Conservation (phyloP, 2,329 filamentous ascomycete species). For the Pseudomassariella vexata region DNA sequence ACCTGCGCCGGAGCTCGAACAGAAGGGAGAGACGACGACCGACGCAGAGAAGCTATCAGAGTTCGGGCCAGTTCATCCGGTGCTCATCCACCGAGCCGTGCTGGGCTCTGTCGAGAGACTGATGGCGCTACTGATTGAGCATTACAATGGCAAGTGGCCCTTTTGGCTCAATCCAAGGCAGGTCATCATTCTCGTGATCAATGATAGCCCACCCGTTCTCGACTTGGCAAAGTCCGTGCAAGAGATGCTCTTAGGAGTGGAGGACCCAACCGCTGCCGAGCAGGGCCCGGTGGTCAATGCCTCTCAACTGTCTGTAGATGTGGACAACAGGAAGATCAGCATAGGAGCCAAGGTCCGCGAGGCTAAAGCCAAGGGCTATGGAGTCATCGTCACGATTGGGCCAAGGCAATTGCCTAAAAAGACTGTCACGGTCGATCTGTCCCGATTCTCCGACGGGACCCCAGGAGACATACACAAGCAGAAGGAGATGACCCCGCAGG, state of each 20-base stretch:
- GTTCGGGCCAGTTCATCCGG: constrained; percentile 61
- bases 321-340: constrained; percentile 58
- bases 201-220: constrained; percentile 50
- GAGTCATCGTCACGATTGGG: constrained; percentile 69
- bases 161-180: constrained; percentile 86
- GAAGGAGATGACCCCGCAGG: constrained; percentile 36
- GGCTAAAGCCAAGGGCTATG: constrained; percentile 68
- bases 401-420: constrained; percentile 54
- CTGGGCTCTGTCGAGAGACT: constrained; percentile 80
- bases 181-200: constrained; percentile 68
- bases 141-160: constrained; percentile 74
- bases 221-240: constrained; percentile 41
- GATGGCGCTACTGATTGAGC: constrained; percentile 79
- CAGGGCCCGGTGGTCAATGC: constrained; percentile 42
- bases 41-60: constrained; percentile 41
- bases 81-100: constrained; percentile 80
- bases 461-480: constrained; percentile 18
- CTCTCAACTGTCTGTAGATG: constrained; percentile 60
- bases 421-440: constrained; percentile 46
- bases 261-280: constrained; percentile 21
- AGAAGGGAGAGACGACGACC: constrained; percentile 41
- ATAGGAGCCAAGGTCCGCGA: constrained; percentile 66
- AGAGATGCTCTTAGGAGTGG: constrained; percentile 42
- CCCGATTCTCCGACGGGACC: constrained; percentile 20
- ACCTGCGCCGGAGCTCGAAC: constrained; percentile 58